Percentiles rank a stretch among this genome's conserved stretches.
Evolutionary conservation across 192 early-diverging fungal species (phyloP).

Genomic region (Coemansia sp.): DNA sequence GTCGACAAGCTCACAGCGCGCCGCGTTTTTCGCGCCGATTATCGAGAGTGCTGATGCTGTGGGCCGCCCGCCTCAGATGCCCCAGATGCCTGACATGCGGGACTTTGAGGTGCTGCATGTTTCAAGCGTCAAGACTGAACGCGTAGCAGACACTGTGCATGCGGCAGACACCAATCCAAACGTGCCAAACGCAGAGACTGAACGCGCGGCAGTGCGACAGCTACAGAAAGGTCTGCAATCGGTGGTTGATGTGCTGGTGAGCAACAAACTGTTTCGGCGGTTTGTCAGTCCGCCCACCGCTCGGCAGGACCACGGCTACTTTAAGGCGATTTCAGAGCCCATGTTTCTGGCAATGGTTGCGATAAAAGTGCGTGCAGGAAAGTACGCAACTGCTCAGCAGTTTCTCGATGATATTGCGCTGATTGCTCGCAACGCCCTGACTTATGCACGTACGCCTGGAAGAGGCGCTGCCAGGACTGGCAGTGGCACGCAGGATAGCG

Average conservation of each 20-base stretch:
- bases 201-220: not conserved
- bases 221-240: not conserved
- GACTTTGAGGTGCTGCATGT: not conserved
- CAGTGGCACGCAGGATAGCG: not conserved
- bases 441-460: not conserved
- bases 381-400: conserved; percentile 35
- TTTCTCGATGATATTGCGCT: conserved; percentile 50
- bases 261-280: conserved; percentile 17
- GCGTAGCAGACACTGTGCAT: not conserved
- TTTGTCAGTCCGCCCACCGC: conserved; percentile 51
- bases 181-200: not conserved
- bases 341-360: conserved; percentile 57
- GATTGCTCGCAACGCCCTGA: conserved; percentile 32
- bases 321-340: conserved; percentile 45
- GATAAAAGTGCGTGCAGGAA: conserved; percentile 39
- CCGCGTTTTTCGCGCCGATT: conserved; percentile 23
- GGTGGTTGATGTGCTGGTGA: conserved; percentile 11
- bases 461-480: not conserved
- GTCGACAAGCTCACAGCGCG: conserved; percentile 4
- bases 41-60: conserved; percentile 27
- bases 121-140: not conserved
- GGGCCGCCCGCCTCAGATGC: not conserved
- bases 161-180: not conserved
- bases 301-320: conserved; percentile 52
- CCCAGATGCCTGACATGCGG: not conserved